Evolutionary conservation across 768 basidiomycete species (phyloP).

Genomic region (Rhizopogon vesiculosus): DNA sequence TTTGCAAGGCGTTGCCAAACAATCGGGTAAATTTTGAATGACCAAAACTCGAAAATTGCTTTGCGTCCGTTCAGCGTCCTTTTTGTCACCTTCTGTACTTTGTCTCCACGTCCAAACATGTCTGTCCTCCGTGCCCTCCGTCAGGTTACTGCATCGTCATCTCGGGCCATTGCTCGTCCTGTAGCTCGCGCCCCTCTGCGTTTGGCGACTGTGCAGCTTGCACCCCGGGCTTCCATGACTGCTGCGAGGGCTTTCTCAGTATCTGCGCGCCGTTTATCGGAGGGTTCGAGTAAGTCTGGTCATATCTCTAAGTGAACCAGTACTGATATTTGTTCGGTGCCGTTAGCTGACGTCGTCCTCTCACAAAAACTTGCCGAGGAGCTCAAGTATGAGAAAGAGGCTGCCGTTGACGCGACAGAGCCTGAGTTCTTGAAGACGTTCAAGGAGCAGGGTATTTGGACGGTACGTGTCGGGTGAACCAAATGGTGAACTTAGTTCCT

Average conservation of each 20-base stretch:
- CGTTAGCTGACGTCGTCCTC: constrained; percentile 67
- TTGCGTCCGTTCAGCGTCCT: neutral
- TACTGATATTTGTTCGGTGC: neutral
- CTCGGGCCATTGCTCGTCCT: constrained; percentile 28
- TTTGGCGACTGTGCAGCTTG: constrained; percentile 3
- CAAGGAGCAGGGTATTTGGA: constrained; percentile 72
- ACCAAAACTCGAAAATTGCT: neutral
- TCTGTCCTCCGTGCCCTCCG: constrained; percentile 60
- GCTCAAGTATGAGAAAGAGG: constrained; percentile 80
- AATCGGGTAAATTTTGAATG: constrained; percentile 23
- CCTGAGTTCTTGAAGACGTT: constrained; percentile 82
- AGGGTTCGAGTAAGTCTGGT: constrained; percentile 37
- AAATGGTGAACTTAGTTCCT: neutral
- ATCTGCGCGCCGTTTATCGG: constrained; percentile 33
- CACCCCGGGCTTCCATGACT: constrained; percentile 13
- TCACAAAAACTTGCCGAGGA: constrained; percentile 76
- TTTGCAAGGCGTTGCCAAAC: constrained; percentile 29
- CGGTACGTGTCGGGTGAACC: constrained; percentile 40
- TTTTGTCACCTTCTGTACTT: constrained; percentile 1
- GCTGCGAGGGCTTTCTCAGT: constrained; percentile 36
- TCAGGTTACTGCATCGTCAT: constrained; percentile 44
- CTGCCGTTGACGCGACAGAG: constrained; percentile 26
- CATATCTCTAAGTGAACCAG: neutral
- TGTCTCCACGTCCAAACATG: constrained; percentile 33
- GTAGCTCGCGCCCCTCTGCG: constrained; percentile 17